Evolutionary conservation across 2,329 filamentous ascomycete genomes (phyloP).

Genomic region (Neopestalotiopsis sp.): DNA sequence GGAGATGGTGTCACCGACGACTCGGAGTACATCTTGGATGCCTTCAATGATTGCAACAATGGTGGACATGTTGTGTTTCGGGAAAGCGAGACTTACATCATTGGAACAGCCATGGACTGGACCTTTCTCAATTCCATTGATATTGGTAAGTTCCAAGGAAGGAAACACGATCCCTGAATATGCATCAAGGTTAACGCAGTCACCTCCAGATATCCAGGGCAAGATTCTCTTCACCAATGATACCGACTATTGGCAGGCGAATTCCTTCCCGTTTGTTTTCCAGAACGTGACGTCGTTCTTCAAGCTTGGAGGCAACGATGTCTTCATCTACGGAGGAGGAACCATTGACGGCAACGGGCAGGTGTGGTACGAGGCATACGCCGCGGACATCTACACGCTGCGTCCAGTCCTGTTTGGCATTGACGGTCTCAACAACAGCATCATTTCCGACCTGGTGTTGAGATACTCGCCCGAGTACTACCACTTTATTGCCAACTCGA

Average conservation of each 20-base stretch:
- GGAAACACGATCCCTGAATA: neutral
- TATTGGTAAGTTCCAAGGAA: slow-evolving; percentile 45
- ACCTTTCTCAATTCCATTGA: slow-evolving; percentile 67
- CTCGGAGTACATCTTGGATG: slow-evolving; percentile 13
- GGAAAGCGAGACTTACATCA: slow-evolving; percentile 57
- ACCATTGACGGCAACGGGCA: slow-evolving; percentile 50
- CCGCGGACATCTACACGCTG: slow-evolving; percentile 58
- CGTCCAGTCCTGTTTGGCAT: slow-evolving; percentile 66
- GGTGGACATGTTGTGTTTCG: slow-evolving; percentile 64
- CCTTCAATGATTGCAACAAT: slow-evolving; percentile 46
- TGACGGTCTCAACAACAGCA: slow-evolving; percentile 60
- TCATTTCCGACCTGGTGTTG: slow-evolving; percentile 61
- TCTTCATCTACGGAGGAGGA: slow-evolving; percentile 65
- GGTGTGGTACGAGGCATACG: slow-evolving; percentile 68
- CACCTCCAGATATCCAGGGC: slow-evolving; percentile 18
- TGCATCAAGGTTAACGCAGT: neutral
- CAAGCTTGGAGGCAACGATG: slow-evolving; percentile 68
- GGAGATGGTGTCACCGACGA: slow-evolving; percentile 18
- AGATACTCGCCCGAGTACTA: slow-evolving; percentile 64
- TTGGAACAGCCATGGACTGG: slow-evolving; percentile 66
- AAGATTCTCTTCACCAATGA: slow-evolving; percentile 66
- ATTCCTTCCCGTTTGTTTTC: slow-evolving; percentile 65
- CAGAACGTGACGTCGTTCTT: slow-evolving; percentile 72
- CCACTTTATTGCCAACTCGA: slow-evolving; percentile 65
- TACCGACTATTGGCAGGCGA: slow-evolving; percentile 69